Percentiles rank a stretch among this genome's conserved stretches.
phyloP scores from a whole-genome alignment of 331 rosid species.

The Pyrus hybrid region DNA sequence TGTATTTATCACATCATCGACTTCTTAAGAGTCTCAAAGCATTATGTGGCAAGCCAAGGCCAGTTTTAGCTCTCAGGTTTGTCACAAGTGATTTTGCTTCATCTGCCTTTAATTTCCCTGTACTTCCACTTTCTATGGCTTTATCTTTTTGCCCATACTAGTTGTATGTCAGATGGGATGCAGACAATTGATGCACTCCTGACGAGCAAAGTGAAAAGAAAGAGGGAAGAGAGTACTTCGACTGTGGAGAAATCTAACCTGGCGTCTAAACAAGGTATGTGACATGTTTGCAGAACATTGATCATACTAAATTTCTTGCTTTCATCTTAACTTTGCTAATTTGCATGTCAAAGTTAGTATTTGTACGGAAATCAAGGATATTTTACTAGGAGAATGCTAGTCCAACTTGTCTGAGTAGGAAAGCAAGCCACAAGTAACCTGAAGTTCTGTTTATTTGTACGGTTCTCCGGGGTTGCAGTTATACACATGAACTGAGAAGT shows the following conservation, averaged over 20 bases:
- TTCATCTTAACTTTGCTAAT: background rate
- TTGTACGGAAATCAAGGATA: background rate
- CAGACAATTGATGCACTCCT: conserved; percentile 90
- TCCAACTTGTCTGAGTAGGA: too few species aligned
- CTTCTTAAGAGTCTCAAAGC: conserved; percentile 49
- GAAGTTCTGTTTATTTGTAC: background rate
- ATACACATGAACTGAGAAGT: too few species aligned
- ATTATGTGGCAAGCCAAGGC: conserved; percentile 71
- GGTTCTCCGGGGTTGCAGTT: too few species aligned
- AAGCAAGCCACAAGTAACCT: background rate
- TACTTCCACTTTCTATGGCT: conserved; percentile 7
- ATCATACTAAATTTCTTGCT: background rate
- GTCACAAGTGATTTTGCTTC: conserved; percentile 17
- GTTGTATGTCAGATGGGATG: conserved; percentile 82
- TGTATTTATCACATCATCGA: conserved; percentile 66
- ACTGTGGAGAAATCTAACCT: conserved; percentile 16
- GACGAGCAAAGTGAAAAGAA: conserved; percentile 81
- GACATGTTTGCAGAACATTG: background rate
- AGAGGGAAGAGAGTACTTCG: conserved; percentile 52
- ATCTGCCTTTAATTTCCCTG: conserved; percentile 2
- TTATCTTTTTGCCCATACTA: conserved; percentile 18
- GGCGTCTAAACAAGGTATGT: conserved; percentile 55
- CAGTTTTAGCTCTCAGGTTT: conserved; percentile 83
- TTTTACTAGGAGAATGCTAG: background rate
- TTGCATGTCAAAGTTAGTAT: background rate